Evolutionary conservation across 1,139 yeast species (phyloP), one percentile per base, ranked within the genome.

Genomic region (Blastobotrys raffinosifermentans): DNA sequence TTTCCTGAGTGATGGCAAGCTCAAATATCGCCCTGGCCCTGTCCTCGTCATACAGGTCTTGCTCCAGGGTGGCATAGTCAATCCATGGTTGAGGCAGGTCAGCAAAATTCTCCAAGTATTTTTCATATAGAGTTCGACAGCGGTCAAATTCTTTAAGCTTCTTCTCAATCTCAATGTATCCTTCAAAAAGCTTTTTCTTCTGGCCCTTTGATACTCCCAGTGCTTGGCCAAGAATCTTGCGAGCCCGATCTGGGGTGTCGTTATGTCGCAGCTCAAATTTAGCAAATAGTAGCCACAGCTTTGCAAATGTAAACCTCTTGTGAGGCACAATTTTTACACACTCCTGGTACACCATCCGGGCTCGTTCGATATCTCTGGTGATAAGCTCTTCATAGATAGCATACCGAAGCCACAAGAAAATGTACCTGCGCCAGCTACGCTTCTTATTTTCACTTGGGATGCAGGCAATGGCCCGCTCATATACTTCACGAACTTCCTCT

Each of bases 221-320:
- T 0, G 84, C 73, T 37, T 71, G 66, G 0, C 97, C 96, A 16
- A 87, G 59, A 1, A 82, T 62, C 55, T 77, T 81, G 23, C 97
- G 67, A 2, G 91, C 87, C 5, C 58, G 57, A 0, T 58, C 23
- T 7, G 84, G 42, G 26, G 65, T 52, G 14, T 53, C 53, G 2
- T 64, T 65, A 27, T 77, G 76, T 26, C 97, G 69, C 4, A 87
- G 60, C 56, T 85, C 93, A 63, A 82, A 87, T 40, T 84, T 73
- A 3, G 87, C 80, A 57, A 61, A 79, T 43, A 70, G 60, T 3
- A 76, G 69, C 96, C 96, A 89, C 2, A 82, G 53, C 45, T 83
- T 82, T 4, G 79, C 78, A 54, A 84, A 82, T 0, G 85, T 73
- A 48, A 85, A 77, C 2, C 49, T 40, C 35, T 68, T 63, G 45